A percentile compares a stretch with the other conserved stretches of the same genome.
phyloP scores from a whole-genome alignment of 495 filamentous ascomycete species.

The Daldinia decipiens region DNA sequence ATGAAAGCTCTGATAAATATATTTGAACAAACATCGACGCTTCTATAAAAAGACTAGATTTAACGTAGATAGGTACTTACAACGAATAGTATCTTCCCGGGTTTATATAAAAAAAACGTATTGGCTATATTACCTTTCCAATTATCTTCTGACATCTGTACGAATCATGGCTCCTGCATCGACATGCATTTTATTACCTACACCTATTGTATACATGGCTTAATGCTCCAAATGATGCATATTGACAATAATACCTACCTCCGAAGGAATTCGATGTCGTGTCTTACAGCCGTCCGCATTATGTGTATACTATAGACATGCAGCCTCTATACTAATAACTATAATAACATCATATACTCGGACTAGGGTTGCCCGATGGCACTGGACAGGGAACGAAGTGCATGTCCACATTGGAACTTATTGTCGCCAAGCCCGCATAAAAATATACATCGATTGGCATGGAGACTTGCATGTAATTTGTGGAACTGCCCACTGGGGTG shows the following conservation, averaged over 20 bases:
- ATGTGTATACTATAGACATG: constrained; percentile 1
- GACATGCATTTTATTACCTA: not conserved
- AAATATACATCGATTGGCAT: not conserved
- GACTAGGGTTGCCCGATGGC: not conserved
- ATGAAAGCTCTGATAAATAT: too few species aligned
- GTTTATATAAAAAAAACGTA: not conserved
- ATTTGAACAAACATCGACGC: too few species aligned
- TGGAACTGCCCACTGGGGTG: not conserved
- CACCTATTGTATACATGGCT: not conserved
- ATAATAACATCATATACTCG: not conserved
- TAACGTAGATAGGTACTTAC: not conserved
- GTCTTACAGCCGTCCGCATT: not conserved
- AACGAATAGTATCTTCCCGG: not conserved
- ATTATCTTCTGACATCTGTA: not conserved
- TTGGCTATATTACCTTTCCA: not conserved
- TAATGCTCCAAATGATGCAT: not conserved
- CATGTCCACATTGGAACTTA: not conserved
- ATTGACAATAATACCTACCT: not conserved
- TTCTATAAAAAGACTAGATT: too few species aligned
- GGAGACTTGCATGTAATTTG: too few species aligned
- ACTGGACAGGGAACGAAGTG: not conserved
- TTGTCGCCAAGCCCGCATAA: not conserved
- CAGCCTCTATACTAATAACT: not conserved
- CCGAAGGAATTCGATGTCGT: not conserved
- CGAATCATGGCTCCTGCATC: not conserved